Base-by-base conservation (phyloP, 1,139 yeast species). In the Yamadazyma sp. region DNA sequence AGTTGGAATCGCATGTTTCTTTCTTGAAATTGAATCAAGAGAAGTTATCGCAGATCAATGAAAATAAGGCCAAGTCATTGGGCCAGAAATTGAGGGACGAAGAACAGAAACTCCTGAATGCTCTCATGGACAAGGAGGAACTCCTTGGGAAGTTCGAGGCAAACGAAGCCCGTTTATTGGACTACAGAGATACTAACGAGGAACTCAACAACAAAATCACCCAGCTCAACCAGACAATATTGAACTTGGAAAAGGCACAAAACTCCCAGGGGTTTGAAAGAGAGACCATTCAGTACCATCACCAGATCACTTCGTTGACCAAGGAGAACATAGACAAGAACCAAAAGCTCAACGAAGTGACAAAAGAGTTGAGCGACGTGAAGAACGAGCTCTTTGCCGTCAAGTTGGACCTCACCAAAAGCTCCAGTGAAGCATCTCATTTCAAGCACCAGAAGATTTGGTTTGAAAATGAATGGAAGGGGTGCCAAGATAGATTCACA, bases 1-100 rank as follows among this genome's bases (percentile, higher is more conserved):
- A 70, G 3, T 44, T 81, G 28, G 64, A 69, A 42, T 74, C 86
- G 1, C 79, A 79, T 45, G 67, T 72, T 35, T 59, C 78, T 16
- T 63, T 78, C 17, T 56, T 77, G 24, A 77, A 77, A 51, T 69
- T 81, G 17, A 72, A 73, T 38, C 63, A 69, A 39, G 88, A 83
- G 51, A 86, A 79, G 49, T 48, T 68, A 5, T 61, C 68, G 23
- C 81, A 73, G 41, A 49, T 57, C 16, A 54, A 53, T 37, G 55
- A 51, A 11, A 53, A 48, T 32, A 53, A 57, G 17, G 42, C 54
- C 24, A 43, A 44, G 26, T 37, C 53, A 55, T 5, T 62, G 58
- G 20, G 55, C 55, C 25, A 62, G 55, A 50, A 69, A 62, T 41
- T 51, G 58, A 50, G 53, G 17, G 39, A 38, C 3, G 37, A 48